A percentile compares a stretch with the other conserved stretches of the same genome.
Evolutionary conservation across 306 rosid genomes (phyloP).

Genomic region (Argentina anserina): DNA sequence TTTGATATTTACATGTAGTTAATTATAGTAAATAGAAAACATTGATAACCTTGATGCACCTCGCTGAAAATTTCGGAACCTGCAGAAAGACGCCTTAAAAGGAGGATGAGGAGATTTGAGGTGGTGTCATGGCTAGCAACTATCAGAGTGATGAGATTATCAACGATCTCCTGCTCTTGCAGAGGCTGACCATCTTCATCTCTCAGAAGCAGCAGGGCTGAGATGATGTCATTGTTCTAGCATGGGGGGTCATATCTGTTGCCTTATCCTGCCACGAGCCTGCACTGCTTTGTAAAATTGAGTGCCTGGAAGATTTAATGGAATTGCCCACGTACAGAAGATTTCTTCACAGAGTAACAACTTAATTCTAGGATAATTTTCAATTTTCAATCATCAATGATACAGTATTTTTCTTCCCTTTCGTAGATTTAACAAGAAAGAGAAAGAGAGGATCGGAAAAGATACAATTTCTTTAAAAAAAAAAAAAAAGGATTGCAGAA

Average conservation of each 20-base stretch:
- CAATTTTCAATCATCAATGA: too few relatives aligned
- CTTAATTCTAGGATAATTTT: too few relatives aligned
- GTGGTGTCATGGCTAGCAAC: slow-evolving; percentile 23
- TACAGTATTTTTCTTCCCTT: too few relatives aligned
- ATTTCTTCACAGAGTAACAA: too few relatives aligned
- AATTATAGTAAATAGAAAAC: neutral
- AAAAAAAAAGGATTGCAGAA: too few relatives aligned
- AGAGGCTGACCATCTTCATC: slow-evolving; percentile 15
- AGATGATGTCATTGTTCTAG: slow-evolving; percentile 1
- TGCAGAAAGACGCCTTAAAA: neutral
- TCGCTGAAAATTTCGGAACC: slow-evolving; percentile 1
- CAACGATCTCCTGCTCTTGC: slow-evolving; percentile 13
- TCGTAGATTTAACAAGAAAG: too few relatives aligned
- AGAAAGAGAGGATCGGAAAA: too few relatives aligned
- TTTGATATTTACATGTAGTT: neutral
- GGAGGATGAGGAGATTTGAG: slow-evolving; percentile 11
- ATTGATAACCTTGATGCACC: slow-evolving; percentile 10
- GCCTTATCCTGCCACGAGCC: slow-evolving; percentile 1
- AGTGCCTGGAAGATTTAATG: slow-evolving; percentile 12
- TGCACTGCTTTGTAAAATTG: slow-evolving; percentile 5
- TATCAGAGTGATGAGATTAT: neutral
- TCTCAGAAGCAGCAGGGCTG: neutral
- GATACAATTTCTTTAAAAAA: too few relatives aligned
- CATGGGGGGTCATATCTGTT: neutral
- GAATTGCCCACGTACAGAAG: slow-evolving; percentile 15